Conservation (phyloP, 2,329 filamentous ascomycete species). For the Clarireedia homoeocarpa region DNA sequence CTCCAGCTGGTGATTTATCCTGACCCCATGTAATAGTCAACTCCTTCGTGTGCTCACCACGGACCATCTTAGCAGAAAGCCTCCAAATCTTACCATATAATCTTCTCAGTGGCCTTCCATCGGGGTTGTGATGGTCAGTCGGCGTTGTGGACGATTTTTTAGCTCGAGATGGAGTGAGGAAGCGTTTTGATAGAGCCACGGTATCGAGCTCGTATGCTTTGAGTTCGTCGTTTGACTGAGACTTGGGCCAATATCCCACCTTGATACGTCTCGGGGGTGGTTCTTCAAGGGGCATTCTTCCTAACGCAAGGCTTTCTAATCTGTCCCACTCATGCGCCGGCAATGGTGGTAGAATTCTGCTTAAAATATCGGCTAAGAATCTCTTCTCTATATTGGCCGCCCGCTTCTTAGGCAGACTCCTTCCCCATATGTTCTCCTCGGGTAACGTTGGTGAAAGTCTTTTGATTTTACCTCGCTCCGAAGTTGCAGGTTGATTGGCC, state of each 20-base stretch:
- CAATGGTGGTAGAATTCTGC: constrained; percentile 47
- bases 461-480: constrained; percentile 1
- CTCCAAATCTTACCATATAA: constrained; percentile 40
- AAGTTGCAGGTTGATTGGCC: constrained; percentile 11
- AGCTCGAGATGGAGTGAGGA: background rate
- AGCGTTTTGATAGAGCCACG: too few relatives aligned
- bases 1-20: constrained; percentile 22
- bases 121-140: background rate
- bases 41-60: constrained; percentile 23
- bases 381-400: constrained; percentile 36
- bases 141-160: background rate
- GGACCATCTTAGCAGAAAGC: constrained; percentile 36
- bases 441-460: constrained; percentile 33
- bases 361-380: constrained; percentile 40
- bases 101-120: constrained; percentile 36
- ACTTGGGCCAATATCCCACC: background rate
- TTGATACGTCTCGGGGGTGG: constrained; percentile 18
- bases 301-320: constrained; percentile 40
- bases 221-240: background rate
- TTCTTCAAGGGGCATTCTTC: constrained; percentile 13
- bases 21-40: constrained; percentile 41
- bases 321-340: constrained; percentile 47
- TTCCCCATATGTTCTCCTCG: constrained; percentile 42
- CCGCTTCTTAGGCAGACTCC: constrained; percentile 34
- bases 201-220: too few relatives aligned